phyloP scores from a whole-genome alignment of 352 stramenopile genomes.

The Phytophthora pistaciae region DNA sequence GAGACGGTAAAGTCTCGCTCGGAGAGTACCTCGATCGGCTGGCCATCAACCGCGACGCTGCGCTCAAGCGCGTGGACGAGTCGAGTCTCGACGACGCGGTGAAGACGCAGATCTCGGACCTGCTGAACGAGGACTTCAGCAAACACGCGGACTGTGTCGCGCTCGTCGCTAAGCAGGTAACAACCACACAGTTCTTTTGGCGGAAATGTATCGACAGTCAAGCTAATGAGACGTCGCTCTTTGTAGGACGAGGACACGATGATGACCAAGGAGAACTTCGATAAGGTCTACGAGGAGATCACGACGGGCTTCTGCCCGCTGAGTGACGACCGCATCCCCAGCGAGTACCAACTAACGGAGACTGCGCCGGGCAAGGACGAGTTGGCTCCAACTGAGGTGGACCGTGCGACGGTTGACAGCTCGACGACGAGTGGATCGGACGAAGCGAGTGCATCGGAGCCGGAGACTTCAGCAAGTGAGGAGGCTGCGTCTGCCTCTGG shows the following conservation, averaged over 20 bases:
- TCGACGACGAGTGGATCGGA: slow-evolving; percentile 2
- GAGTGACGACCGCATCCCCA: slow-evolving; percentile 17
- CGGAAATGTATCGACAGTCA: neutral
- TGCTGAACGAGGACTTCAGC: slow-evolving; percentile 29
- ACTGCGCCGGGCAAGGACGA: slow-evolving; percentile 18
- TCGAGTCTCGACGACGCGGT: slow-evolving; percentile 17
- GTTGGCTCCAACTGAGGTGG: neutral
- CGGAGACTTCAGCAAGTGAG: neutral
- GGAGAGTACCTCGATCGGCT: slow-evolving; percentile 33
- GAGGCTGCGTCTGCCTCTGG: neutral
- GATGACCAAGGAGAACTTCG: slow-evolving; percentile 32
- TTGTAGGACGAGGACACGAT: slow-evolving; percentile 14
- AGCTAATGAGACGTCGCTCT: neutral
- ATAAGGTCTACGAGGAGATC: slow-evolving; percentile 24
- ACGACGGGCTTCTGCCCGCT: slow-evolving; percentile 20
- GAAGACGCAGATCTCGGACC: slow-evolving; percentile 12
- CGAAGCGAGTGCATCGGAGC: neutral
- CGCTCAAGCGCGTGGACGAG: slow-evolving; percentile 10
- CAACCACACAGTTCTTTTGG: neutral
- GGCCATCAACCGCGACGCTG: slow-evolving; percentile 22
- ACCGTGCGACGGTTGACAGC: neutral
- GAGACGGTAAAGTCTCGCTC: slow-evolving; percentile 30
- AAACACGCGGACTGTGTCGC: slow-evolving; percentile 24
- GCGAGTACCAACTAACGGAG: slow-evolving; percentile 14
- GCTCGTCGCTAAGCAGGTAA: slow-evolving; percentile 17